phyloP scores from a whole-genome alignment of 208 protist species.

The Leishmania braziliensis region DNA sequence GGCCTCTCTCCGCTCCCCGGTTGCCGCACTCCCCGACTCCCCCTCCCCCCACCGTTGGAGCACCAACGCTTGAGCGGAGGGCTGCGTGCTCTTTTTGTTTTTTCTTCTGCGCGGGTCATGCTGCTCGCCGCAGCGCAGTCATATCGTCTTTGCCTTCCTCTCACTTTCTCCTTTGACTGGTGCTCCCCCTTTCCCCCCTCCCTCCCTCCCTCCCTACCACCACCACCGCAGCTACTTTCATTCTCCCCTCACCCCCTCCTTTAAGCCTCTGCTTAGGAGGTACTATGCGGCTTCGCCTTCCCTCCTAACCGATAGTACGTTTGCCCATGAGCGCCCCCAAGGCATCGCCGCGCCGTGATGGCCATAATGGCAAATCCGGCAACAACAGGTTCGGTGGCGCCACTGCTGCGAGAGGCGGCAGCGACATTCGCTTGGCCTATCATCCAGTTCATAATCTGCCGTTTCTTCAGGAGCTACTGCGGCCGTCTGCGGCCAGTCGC shows the following conservation, averaged over 20 bases:
- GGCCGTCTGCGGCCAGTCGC: conserved; percentile 19
- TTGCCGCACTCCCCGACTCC: background rate
- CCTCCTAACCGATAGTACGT: background rate
- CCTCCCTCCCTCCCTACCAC: no score
- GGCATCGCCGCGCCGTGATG: background rate
- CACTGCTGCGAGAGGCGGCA: background rate
- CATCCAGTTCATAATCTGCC: conserved; percentile 13
- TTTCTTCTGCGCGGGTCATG: background rate
- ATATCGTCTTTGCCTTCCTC: background rate
- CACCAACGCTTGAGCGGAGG: background rate
- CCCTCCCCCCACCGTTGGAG: background rate
- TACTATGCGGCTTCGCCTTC: background rate
- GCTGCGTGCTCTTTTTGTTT: background rate
- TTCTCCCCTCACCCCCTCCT: background rate
- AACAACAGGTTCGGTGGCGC: background rate
- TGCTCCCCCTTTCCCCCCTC: no score
- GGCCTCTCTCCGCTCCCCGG: background rate
- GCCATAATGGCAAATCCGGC: background rate
- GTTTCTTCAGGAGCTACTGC: conserved; percentile 23
- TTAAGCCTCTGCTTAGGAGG: background rate
- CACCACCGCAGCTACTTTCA: background rate
- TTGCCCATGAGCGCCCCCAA: conserved; percentile 7
- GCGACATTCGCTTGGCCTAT: conserved; percentile 2
- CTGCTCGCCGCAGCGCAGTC: background rate
- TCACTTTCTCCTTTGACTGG: background rate